Percentiles rank a stretch among this genome's conserved stretches.
Conservation (phyloP, 2,329 filamentous ascomycete species). For the Botrytis porri region DNA sequence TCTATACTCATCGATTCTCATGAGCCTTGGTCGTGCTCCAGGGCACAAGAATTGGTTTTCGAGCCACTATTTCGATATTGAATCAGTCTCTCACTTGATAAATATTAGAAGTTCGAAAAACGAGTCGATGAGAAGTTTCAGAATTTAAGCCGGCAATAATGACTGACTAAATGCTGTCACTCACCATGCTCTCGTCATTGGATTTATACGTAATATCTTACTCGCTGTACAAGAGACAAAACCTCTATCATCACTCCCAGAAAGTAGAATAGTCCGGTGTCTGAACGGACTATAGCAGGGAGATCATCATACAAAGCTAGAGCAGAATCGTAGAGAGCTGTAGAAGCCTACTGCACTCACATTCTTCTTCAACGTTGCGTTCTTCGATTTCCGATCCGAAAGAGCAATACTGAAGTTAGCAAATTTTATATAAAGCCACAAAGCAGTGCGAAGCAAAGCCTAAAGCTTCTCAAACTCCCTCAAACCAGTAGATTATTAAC, state of each 20-base stretch:
- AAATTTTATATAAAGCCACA: background rate
- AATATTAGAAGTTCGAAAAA: accelerated
- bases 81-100: background rate
- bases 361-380: too few relatives aligned
- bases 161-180: background rate
- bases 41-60: background rate
- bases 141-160: accelerated
- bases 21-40: accelerated
- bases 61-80: accelerated
- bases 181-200: background rate
- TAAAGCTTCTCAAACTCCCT: too few relatives aligned
- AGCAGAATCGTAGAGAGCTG: too few relatives aligned
- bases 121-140: background rate
- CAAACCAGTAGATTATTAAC: too few relatives aligned
- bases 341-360: too few relatives aligned
- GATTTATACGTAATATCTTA: background rate
- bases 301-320: accelerated
- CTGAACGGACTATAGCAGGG: background rate
- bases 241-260: background rate
- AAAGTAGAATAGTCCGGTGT: background rate
- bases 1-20: background rate
- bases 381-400: background rate
- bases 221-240: too few relatives aligned
- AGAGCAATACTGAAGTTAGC: background rate
- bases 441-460: background rate